phyloP scores from a whole-genome alignment of 1,284 basidiomycete genomes.

The Entoloma clypeatum region DNA sequence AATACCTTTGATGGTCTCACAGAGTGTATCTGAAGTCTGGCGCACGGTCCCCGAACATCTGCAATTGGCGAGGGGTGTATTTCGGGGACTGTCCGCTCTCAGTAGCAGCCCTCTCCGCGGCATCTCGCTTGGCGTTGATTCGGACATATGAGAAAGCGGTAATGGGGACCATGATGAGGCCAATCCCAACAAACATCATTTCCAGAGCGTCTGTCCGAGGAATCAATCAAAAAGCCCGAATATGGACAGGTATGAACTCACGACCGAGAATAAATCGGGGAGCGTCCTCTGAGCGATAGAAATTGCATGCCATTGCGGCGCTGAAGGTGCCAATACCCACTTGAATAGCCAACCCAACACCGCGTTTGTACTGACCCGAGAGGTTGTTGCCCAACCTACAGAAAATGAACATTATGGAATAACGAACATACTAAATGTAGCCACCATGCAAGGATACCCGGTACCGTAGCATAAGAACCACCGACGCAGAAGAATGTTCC shows the following conservation, averaged over 20 bases:
- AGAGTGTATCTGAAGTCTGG: no score
- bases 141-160: conserved; percentile 48
- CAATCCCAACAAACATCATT: conserved; percentile 65
- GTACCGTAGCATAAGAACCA: conserved; percentile 59
- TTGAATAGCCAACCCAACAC: conserved; percentile 59
- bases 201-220: conserved; percentile 51
- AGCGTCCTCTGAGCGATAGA: conserved; percentile 55
- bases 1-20: no score
- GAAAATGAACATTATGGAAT: background rate
- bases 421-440: conserved; percentile 16
- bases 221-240: background rate
- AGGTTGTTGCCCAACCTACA: conserved; percentile 58
- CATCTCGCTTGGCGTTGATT: conserved; percentile 51
- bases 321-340: conserved; percentile 58
- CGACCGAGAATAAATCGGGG: conserved; percentile 62
- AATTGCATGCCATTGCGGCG: conserved; percentile 55
- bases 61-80: no score
- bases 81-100: conserved; percentile 33
- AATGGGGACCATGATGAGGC: conserved; percentile 49
- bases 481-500: conserved; percentile 61
- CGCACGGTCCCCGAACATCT: no score
- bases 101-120: conserved; percentile 24
- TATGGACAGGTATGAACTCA: no score
- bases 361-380: conserved; percentile 63
- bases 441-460: conserved; percentile 67